Evolutionary conservation across 371 early-diverging fungal species (phyloP), one percentile per base, ranked within the genome.

Genomic region (Mortierella sp.): DNA sequence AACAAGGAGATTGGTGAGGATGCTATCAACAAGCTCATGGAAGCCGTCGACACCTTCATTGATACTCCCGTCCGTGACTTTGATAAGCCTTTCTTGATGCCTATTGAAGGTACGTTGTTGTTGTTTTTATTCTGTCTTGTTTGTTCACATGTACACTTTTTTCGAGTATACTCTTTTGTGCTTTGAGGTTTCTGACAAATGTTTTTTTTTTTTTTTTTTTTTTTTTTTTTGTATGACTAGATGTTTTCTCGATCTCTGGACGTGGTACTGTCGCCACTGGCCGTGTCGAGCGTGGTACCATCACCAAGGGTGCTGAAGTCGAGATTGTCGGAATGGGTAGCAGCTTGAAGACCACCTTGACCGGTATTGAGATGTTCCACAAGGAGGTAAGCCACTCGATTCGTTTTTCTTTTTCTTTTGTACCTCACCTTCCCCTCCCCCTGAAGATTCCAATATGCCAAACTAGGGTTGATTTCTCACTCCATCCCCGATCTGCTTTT

Each of bases 61-160:
- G 96, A 98, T 57, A 94, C 95, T 26, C 99, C 99, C 44, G 72
- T 85, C 69, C 91, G 99, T 75, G 96, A 96, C 83, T 85, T 96
- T 65, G 97, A 97, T 80, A 98, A 97, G 89, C 99, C 99, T 55
- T 98, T 99, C 91, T 91, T 99, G 88, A 95, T 99, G 95, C 97
- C 98, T 48, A 88, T 98, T 75, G 97, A 98, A 88, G 91, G 88
- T 88, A 80, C 44, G 64, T 46, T 58, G 21, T 57, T 56, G 29
- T 30, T 9, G 61, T 12, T 19, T 56, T 43, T 25, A n/a, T n/a
- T n/a, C n/a, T 14, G 30, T n/a, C n/a, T n/a, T n/a, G n/a, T n/a
- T n/a, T n/a, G n/a, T n/a, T n/a, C n/a, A n/a, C n/a, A n/a, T n/a
- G n/a, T n/a, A n/a, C n/a, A n/a, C n/a, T n/a, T n/a, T n/a, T n/a